These are phyloP conservation scores for Tetraselmis striata DNA, from an alignment of 139 green algal species.

Conservation along the genomic window DNA sequence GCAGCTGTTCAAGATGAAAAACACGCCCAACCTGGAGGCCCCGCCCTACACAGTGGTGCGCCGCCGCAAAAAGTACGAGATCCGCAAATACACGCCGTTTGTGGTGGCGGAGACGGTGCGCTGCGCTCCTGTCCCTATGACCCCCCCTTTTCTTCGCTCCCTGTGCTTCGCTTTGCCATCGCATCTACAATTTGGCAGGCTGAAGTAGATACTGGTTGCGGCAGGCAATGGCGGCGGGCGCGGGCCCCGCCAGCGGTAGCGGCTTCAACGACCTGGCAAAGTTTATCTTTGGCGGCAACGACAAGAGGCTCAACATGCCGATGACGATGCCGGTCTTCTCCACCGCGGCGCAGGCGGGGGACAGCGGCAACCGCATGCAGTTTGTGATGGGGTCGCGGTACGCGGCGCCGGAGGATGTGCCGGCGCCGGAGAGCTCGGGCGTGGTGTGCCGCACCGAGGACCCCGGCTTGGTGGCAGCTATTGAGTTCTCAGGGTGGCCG, in stretches of 20 bases:
- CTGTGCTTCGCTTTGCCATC: no score
- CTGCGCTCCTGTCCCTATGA: no score
- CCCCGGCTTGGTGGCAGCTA: not conserved
- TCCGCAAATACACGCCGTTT: slow-evolving; percentile 63
- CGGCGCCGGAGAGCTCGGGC: not conserved
- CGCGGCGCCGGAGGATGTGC: slow-evolving; percentile 2
- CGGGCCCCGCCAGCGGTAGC: slow-evolving; percentile 9
- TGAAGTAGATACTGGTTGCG: no score
- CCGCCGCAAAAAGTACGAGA: slow-evolving; percentile 54
- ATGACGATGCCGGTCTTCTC: slow-evolving; percentile 70
- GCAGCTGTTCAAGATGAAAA: slow-evolving; percentile 6
- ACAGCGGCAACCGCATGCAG: slow-evolving; percentile 25
- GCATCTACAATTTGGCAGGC: no score
- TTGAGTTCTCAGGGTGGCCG: not conserved
- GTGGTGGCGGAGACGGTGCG: slow-evolving; percentile 49
- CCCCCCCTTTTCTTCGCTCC: no score
- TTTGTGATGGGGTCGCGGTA: slow-evolving; percentile 17
- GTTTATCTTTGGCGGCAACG: slow-evolving; percentile 83
- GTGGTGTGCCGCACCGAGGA: slow-evolving; percentile 15
- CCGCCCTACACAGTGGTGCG: slow-evolving; percentile 42
- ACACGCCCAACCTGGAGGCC: slow-evolving; percentile 23
- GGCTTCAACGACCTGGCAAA: slow-evolving; percentile 61
- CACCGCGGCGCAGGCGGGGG: not conserved
- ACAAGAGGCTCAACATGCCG: slow-evolving; percentile 45
- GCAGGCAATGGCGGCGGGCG: not conserved